Percentiles rank a stretch among this genome's conserved stretches.
These are phyloP conservation scores for Serendipita sp. DNA, from an alignment of 768 basidiomycete species.

Conservation along the genomic window DNA sequence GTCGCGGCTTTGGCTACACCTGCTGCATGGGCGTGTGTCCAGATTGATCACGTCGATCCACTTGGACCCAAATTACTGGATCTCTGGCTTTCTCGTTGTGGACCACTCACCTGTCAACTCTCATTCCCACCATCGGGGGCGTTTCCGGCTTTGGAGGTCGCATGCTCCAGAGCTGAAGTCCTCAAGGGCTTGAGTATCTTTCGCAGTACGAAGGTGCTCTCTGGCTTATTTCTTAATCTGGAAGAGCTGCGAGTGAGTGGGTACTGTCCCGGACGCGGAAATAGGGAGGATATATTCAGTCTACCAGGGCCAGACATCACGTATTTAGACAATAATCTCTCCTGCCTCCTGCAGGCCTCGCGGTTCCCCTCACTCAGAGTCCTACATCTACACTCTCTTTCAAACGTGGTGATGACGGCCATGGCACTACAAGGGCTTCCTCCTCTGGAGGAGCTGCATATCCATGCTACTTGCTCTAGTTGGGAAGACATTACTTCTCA, in stretches of 20 bases:
- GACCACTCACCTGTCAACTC: not conserved
- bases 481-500: not conserved
- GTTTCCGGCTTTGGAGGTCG: not conserved
- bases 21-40: not conserved
- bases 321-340: too few relatives aligned
- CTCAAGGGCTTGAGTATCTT: not conserved
- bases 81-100: slow-evolving; percentile 1
- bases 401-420: not conserved
- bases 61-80: not conserved
- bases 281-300: not conserved
- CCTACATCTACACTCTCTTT: not conserved
- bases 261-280: not conserved
- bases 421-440: not conserved
- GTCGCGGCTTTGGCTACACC: not conserved
- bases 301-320: not conserved
- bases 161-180: not conserved
- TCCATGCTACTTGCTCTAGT: not conserved
- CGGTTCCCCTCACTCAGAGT: not conserved
- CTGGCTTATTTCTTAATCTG: not conserved
- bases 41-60: not conserved
- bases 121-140: not conserved
- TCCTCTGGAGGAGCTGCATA: not conserved
- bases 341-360: too few relatives aligned
- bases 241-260: not conserved
- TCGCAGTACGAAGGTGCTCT: not conserved